Conservation (phyloP, 352 stramenopile species). For the Pythium dissimile region DNA sequence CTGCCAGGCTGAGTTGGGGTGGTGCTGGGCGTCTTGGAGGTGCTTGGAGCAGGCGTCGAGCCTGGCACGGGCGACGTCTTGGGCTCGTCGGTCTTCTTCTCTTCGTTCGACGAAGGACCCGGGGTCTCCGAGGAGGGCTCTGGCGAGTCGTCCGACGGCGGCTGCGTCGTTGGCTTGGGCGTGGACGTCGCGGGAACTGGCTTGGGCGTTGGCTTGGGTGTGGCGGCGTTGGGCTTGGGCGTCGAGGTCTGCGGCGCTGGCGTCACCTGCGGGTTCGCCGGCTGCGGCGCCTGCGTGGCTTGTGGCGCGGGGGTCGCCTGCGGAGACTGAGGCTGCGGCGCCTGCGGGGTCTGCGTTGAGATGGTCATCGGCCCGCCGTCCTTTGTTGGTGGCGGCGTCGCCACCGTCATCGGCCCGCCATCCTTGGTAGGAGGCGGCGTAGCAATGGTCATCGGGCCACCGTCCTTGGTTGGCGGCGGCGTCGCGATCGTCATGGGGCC, state of each 20-base stretch:
- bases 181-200: too few relatives aligned
- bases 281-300: neutral
- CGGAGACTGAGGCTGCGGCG: neutral
- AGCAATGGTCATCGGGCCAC: neutral
- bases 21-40: neutral
- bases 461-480: neutral
- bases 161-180: too few relatives aligned
- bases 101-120: too few relatives aligned
- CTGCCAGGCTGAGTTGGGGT: too few relatives aligned
- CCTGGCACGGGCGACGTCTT: neutral
- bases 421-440: neutral
- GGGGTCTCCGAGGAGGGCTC: too few relatives aligned
- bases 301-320: conserved; percentile 3
- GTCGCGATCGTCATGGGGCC: conserved; percentile 1
- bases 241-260: neutral
- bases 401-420: conserved; percentile 11
- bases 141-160: too few relatives aligned
- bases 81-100: too few relatives aligned
- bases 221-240: neutral
- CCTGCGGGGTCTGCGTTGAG: neutral
- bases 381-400: neutral
- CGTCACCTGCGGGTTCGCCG: neutral
- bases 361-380: conserved; percentile 2
- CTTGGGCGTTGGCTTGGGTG: too few relatives aligned
- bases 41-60: neutral